Percentiles rank a stretch among this genome's conserved stretches.
These are phyloP conservation scores for Zychaea mexicana DNA, from an alignment of 371 early-diverging fungal species.

Conservation along the genomic window DNA sequence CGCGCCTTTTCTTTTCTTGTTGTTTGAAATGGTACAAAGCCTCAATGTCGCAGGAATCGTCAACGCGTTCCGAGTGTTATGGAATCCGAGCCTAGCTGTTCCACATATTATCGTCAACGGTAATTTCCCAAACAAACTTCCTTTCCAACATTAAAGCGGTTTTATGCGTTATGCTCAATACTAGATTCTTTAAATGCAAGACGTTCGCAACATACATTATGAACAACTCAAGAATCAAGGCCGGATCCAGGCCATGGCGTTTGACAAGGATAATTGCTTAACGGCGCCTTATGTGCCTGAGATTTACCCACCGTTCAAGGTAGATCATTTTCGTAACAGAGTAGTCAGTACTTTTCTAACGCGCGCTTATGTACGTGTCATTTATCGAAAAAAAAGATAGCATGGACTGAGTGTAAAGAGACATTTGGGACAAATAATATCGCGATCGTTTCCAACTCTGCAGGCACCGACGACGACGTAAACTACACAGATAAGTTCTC, in stretches of 20 bases:
- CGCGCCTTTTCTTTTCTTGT: neutral
- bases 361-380: no score
- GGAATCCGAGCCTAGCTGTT: slow-evolving; percentile 68
- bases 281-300: slow-evolving; percentile 80
- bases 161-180: neutral
- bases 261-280: slow-evolving; percentile 96
- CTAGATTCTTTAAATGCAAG: slow-evolving; percentile 23
- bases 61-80: slow-evolving; percentile 57
- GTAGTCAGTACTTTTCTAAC: neutral
- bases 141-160: neutral
- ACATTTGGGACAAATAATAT: slow-evolving; percentile 67
- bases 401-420: slow-evolving; percentile 71
- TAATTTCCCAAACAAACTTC: slow-evolving; percentile 25
- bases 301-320: slow-evolving; percentile 74
- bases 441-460: slow-evolving; percentile 91
- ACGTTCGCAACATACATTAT: slow-evolving; percentile 75
- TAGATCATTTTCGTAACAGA: slow-evolving; percentile 18
- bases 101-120: slow-evolving; percentile 79
- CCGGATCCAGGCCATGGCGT: slow-evolving; percentile 73
- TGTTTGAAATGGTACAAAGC: slow-evolving; percentile 75
- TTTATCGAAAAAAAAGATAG: slow-evolving; percentile 40
- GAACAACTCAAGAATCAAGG: slow-evolving; percentile 44
- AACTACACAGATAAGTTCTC: slow-evolving; percentile 53
- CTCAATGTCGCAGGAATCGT: slow-evolving; percentile 71
- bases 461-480: slow-evolving; percentile 83